A percentile compares a stretch with the other conserved stretches of the same genome.
Conservation (phyloP, 345 rosid species). For the Anastatica hierochuntica region DNA sequence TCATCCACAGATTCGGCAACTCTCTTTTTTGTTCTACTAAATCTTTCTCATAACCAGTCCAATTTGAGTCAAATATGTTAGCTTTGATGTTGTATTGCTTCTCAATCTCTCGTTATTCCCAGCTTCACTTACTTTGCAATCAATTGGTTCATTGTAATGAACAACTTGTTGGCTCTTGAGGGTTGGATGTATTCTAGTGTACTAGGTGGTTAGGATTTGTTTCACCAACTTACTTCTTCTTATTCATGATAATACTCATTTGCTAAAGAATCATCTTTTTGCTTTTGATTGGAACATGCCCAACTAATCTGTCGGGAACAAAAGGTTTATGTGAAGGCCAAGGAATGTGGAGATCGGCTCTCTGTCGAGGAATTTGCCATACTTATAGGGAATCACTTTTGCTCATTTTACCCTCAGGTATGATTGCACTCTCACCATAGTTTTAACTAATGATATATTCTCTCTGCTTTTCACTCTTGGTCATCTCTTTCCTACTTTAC, state of each 20-base stretch:
- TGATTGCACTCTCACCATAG: background rate
- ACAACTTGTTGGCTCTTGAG: background rate
- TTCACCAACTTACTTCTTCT: background rate
- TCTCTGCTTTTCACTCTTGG: background rate
- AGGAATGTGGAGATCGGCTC: slow-evolving; percentile 58
- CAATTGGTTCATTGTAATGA: too few relatives aligned
- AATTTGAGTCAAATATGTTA: too few relatives aligned
- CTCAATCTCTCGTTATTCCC: too few relatives aligned
- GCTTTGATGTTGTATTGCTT: too few relatives aligned
- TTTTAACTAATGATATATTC: background rate
- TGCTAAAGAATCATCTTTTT: too few relatives aligned
- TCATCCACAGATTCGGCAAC: too few relatives aligned
- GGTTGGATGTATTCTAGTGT: background rate
- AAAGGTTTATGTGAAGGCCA: slow-evolving; percentile 84
- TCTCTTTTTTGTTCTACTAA: too few relatives aligned
- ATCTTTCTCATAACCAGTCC: too few relatives aligned
- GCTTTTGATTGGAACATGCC: background rate
- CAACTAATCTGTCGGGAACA: background rate
- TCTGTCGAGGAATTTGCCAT: slow-evolving; percentile 81
- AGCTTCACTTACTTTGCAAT: too few relatives aligned
- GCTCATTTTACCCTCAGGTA: slow-evolving; percentile 71
- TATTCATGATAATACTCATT: too few relatives aligned
- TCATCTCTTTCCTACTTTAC: too few relatives aligned
- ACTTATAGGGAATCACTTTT: slow-evolving; percentile 67
- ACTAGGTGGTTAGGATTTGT: background rate